phyloP scores from a whole-genome alignment of 2,329 filamentous ascomycete species.

The Colletotrichum sp. region DNA sequence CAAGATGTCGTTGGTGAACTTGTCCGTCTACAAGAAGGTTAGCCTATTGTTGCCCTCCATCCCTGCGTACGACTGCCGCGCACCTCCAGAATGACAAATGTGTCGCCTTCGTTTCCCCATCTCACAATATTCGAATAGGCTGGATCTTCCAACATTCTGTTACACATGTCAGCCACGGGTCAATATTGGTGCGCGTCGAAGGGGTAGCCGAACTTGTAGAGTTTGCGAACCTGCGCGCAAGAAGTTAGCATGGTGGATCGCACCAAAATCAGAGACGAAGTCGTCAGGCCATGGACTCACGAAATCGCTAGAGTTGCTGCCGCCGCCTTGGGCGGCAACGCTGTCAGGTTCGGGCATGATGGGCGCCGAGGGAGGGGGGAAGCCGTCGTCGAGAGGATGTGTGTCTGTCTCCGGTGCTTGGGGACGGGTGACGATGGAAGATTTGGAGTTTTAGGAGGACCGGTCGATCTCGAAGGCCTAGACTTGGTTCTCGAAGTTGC shows the following conservation, averaged over 20 bases:
- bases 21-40: slow-evolving; percentile 75
- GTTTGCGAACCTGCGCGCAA: slow-evolving; percentile 81
- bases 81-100: slow-evolving; percentile 97
- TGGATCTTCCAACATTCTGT: slow-evolving; percentile 94
- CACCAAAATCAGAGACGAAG: background rate
- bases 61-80: slow-evolving; percentile 24
- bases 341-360: slow-evolving; percentile 42
- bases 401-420: background rate
- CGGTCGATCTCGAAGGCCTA: background rate
- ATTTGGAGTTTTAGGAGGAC: background rate
- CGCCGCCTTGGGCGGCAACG: slow-evolving; percentile 46
- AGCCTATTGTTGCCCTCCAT: background rate
- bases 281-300: slow-evolving; percentile 60
- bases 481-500: background rate
- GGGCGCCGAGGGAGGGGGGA: slow-evolving; percentile 13
- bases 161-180: slow-evolving; percentile 34
- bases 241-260: slow-evolving; percentile 30
- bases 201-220: slow-evolving; percentile 81
- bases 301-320: slow-evolving; percentile 93
- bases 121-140: slow-evolving; percentile 90
- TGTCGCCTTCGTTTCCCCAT: slow-evolving; percentile 94
- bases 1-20: slow-evolving; percentile 95
- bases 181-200: background rate
- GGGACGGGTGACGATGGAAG: background rate
- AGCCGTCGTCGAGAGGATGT: background rate